Percentiles rank a stretch among this genome's conserved stretches.
phyloP scores from a whole-genome alignment of 441 rosid species.

The Francoa sonchifolia region DNA sequence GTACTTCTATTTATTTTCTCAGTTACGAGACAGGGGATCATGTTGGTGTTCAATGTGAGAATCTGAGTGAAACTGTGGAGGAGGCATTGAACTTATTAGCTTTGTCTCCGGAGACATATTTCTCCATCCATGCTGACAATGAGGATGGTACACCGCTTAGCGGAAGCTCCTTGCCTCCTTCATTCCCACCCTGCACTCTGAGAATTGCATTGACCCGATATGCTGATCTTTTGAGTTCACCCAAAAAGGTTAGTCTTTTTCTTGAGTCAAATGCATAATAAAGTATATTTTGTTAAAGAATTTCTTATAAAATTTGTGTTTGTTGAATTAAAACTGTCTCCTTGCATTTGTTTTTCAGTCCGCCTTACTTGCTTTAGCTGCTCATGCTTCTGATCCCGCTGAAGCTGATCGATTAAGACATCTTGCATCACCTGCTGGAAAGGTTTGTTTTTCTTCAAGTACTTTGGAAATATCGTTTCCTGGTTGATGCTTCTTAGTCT shows the following conservation, averaged over 20 bases:
- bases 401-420: constrained; percentile 17
- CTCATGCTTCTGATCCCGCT: constrained; percentile 17
- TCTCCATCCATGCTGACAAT: constrained; percentile 56
- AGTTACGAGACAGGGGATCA: constrained; percentile 96
- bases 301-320: not conserved
- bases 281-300: not conserved
- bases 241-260: constrained; percentile 44
- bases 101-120: constrained; percentile 50
- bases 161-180: constrained; percentile 63
- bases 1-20: constrained; percentile 10
- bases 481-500: too few species aligned
- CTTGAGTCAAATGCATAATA: not conserved
- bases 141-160: constrained; percentile 50
- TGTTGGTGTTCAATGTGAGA: constrained; percentile 70
- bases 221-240: constrained; percentile 76
- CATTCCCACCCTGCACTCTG: constrained; percentile 83
- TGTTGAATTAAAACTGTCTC: not conserved
- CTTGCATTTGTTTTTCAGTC: constrained; percentile 10
- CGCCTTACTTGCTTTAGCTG: constrained; percentile 19
- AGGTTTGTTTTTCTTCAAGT: too few species aligned
- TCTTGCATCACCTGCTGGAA: constrained; percentile 20
- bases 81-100: constrained; percentile 68
- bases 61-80: constrained; percentile 58
- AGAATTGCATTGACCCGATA: constrained; percentile 54
- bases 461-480: too few species aligned